These are phyloP conservation scores for Carex arenaria DNA, from an alignment of 202 grass and related monocot species.

Conservation along the genomic window DNA sequence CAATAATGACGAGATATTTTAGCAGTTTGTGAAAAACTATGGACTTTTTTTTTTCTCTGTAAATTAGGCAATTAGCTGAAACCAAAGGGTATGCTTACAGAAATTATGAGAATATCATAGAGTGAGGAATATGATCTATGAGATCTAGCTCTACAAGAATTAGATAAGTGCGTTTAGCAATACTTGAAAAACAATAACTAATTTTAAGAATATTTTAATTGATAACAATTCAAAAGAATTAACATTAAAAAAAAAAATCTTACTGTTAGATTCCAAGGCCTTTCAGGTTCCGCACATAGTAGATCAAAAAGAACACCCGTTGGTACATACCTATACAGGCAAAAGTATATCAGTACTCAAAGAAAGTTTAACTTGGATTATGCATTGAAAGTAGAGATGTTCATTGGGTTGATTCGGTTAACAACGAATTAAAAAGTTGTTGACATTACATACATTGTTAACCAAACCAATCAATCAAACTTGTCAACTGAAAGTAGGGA, in stretches of 20 bases:
- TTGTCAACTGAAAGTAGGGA: too few relatives aligned
- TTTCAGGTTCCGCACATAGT: conserved; percentile 91
- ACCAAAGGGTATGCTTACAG: not conserved
- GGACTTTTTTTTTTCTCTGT: not conserved
- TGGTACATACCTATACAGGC: conserved; percentile 70
- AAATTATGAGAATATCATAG: not conserved
- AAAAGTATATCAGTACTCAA: conserved; percentile 5
- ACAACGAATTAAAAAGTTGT: too few relatives aligned
- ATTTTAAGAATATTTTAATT: not conserved
- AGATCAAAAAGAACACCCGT: conserved; percentile 95
- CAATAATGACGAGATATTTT: not conserved
- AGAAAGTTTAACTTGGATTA: not conserved
- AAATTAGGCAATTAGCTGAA: not conserved
- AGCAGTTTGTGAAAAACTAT: not conserved
- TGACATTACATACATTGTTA: too few relatives aligned
- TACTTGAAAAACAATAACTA: not conserved
- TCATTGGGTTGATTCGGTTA: too few relatives aligned
- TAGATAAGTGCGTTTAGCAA: not conserved
- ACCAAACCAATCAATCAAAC: too few relatives aligned
- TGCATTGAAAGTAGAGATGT: not conserved
- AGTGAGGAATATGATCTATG: not conserved
- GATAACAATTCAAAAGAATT: not conserved
- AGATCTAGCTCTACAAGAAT: not conserved
- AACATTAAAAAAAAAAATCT: conserved; percentile 14
- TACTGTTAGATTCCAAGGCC: conserved; percentile 96